Percentiles rank a stretch among this genome's conserved stretches.
These are phyloP conservation scores for Arctium lappa DNA, from an alignment of 129 eudicot species.

Conservation along the genomic window DNA sequence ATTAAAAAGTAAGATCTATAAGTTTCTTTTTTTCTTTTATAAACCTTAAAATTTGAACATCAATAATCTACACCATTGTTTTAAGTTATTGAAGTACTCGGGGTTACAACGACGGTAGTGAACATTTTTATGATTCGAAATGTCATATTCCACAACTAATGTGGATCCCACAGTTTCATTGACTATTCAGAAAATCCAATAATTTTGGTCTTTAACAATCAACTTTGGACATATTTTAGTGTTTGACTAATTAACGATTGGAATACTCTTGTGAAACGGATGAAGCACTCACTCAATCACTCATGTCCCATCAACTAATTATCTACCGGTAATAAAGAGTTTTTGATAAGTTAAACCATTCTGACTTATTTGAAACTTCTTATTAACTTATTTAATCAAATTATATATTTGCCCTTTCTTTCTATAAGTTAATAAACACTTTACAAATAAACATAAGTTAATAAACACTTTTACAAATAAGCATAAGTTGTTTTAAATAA, in stretches of 20 bases:
- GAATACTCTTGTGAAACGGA: conserved; percentile 4
- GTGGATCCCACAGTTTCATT: not conserved
- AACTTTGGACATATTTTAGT: conserved; percentile 22
- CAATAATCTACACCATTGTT: not conserved
- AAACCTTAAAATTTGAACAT: too few relatives aligned
- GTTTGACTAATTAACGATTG: conserved; percentile 10
- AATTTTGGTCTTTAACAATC: not conserved
- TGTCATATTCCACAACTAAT: not conserved
- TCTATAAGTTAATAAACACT: too few relatives aligned
- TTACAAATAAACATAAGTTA: too few relatives aligned
- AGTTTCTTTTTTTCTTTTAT: too few relatives aligned
- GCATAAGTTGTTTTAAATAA: too few relatives aligned
- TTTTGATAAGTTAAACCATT: too few relatives aligned
- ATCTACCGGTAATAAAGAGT: too few relatives aligned
- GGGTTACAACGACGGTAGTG: not conserved
- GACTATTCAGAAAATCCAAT: conserved; percentile 11
- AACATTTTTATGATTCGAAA: not conserved
- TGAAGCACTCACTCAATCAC: conserved; percentile 9
- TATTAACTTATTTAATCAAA: too few relatives aligned
- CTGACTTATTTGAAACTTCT: too few relatives aligned
- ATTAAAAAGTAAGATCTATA: too few relatives aligned
- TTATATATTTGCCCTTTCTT: too few relatives aligned
- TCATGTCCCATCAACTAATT: not conserved
- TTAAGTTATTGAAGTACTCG: not conserved
- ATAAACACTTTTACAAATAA: too few relatives aligned